phyloP scores from a whole-genome alignment of 192 early-diverging fungal genomes.

The Backusella morwellensis region DNA sequence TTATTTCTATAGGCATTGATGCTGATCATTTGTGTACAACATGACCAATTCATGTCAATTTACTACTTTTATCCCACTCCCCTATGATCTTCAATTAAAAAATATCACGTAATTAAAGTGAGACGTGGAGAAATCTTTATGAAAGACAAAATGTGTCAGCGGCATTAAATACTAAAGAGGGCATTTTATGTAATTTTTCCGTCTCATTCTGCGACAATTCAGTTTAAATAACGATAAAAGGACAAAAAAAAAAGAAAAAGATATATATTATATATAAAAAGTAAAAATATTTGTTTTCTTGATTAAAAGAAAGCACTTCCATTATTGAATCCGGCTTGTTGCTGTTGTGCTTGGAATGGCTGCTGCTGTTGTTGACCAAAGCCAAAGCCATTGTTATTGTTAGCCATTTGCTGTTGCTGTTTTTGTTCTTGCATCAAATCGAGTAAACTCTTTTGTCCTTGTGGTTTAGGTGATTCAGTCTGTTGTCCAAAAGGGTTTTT shows the following conservation, averaged over 20 bases:
- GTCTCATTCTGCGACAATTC: not conserved
- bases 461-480: constrained; percentile 5
- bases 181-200: not conserved
- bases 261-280: not conserved
- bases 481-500: constrained; percentile 21
- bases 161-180: not conserved
- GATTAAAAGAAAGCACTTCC: not conserved
- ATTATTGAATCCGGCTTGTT: not conserved
- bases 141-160: not conserved
- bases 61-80: not conserved
- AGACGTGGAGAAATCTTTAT: not conserved
- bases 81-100: not conserved
- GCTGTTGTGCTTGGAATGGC: not conserved
- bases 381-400: not conserved
- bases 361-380: not conserved
- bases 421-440: constrained; percentile 27
- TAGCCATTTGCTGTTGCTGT: constrained; percentile 9
- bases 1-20: not conserved
- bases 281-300: not conserved
- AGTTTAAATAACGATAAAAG: not conserved
- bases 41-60: not conserved
- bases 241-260: not conserved
- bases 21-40: not conserved
- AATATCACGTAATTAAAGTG: not conserved
- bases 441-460: constrained; percentile 18